Evolutionary conservation across 2,329 filamentous ascomycete species (phyloP).

Genomic region (Exophiala lecanii-corni): DNA sequence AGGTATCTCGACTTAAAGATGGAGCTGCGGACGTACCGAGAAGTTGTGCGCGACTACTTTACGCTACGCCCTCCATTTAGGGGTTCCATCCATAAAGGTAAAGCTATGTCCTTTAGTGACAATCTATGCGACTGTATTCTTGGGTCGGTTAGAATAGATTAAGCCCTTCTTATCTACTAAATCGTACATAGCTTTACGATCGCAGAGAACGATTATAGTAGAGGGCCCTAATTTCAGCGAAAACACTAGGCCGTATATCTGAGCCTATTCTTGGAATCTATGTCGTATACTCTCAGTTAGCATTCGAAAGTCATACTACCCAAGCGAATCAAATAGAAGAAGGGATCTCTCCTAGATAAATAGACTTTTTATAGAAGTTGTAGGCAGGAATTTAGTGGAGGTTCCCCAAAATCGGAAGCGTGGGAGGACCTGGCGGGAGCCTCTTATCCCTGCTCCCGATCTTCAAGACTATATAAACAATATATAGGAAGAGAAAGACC

Average conservation of each 20-base stretch:
- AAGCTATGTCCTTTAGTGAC: too few relatives aligned
- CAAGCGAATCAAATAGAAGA: too few relatives aligned
- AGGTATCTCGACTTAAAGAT: neutral
- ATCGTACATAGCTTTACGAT: constrained; percentile 8
- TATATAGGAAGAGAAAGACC: too few relatives aligned
- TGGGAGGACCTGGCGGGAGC: constrained; percentile 8
- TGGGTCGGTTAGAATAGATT: constrained; percentile 7
- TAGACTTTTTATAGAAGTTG: constrained; percentile 3
- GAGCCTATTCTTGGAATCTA: constrained; percentile 8
- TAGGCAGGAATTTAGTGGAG: constrained; percentile 4
- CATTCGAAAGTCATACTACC: too few relatives aligned
- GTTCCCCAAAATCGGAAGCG: constrained; percentile 7
- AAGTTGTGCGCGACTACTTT: too few relatives aligned
- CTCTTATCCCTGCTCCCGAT: constrained; percentile 7
- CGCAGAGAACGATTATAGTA: constrained; percentile 7
- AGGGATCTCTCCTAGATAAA: neutral
- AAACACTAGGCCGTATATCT: constrained; percentile 5
- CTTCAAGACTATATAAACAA: neutral
- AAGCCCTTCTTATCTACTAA: constrained; percentile 8
- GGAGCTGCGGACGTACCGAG: neutral
- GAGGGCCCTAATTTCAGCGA: constrained; percentile 7
- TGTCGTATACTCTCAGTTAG: neutral
- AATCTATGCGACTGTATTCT: too few relatives aligned
- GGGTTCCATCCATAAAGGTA: too few relatives aligned
- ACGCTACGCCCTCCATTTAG: too few relatives aligned